A percentile compares a stretch with the other conserved stretches of the same genome.
Conservation (phyloP, 306 rosid species). For the Gillenia trifoliata region DNA sequence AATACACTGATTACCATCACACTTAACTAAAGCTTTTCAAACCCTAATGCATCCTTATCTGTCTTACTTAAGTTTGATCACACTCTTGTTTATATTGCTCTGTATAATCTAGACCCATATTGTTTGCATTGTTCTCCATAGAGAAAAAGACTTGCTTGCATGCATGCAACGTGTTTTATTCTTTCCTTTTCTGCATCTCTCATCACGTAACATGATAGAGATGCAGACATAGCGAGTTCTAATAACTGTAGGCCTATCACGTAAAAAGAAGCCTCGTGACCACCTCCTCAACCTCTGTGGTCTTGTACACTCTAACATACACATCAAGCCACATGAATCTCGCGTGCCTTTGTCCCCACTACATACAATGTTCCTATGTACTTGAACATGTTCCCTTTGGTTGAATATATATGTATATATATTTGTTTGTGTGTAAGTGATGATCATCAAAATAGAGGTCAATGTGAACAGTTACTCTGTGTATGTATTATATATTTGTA, state of each 20-base stretch:
- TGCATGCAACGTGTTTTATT: background rate
- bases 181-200: too few species aligned
- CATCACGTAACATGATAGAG: background rate
- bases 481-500: background rate
- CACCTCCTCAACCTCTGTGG: background rate
- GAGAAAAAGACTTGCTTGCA: too few species aligned
- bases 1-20: background rate
- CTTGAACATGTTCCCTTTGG: background rate
- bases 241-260: too few species aligned
- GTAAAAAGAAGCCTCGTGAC: background rate
- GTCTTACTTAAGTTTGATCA: background rate
- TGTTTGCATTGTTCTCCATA: background rate
- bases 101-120: background rate
- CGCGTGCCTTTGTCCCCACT: background rate
- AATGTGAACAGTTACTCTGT: background rate
- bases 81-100: background rate
- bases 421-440: background rate
- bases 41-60: background rate
- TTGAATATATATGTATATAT: background rate
- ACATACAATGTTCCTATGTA: background rate
- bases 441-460: background rate
- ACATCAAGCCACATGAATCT: background rate
- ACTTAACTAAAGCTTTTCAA: background rate
- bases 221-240: background rate
- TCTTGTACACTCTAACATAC: background rate